A percentile compares a stretch with the other conserved stretches of the same genome.
phyloP scores from a whole-genome alignment of 2,329 filamentous ascomycete species.

The Pseudogymnoascus destructans region DNA sequence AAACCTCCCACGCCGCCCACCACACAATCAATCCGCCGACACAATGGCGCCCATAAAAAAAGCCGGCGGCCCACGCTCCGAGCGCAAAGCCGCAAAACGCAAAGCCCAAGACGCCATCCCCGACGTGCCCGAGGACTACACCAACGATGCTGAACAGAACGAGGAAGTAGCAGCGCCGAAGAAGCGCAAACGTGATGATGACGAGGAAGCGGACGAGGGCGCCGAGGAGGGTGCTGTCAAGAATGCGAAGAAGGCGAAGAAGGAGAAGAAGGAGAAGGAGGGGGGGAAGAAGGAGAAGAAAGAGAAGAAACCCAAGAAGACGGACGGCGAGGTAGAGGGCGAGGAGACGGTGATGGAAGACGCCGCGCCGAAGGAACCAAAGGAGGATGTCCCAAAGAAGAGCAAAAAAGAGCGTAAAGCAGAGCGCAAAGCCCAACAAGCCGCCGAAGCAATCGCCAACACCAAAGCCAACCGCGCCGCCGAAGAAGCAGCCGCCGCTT shows the following conservation, averaged over 20 bases:
- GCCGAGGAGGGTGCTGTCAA: conserved; percentile 14
- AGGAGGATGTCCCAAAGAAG: conserved; percentile 25
- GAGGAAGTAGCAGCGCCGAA: conserved; percentile 11
- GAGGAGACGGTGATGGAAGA: conserved; percentile 22
- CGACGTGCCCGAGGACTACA: conserved; percentile 22
- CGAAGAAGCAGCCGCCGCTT: background rate
- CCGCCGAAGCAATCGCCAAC: conserved; percentile 20
- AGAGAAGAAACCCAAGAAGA: conserved; percentile 17
- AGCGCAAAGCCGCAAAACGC: conserved; percentile 26
- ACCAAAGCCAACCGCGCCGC: background rate
- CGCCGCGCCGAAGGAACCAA: conserved; percentile 24
- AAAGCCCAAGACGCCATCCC: conserved; percentile 26
- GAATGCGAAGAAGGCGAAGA: conserved; percentile 11
- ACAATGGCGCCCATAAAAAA: conserved; percentile 5
- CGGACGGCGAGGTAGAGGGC: conserved; percentile 19
- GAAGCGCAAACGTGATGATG: background rate
- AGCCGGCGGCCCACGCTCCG: conserved; percentile 17
- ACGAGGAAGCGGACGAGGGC: conserved; percentile 18
- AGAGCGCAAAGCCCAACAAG: conserved; percentile 25
- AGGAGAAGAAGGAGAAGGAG: conserved; percentile 15
- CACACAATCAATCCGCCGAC: background rate
- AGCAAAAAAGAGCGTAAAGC: conserved; percentile 28
- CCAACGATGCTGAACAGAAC: background rate
- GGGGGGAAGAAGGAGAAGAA: conserved; percentile 11
- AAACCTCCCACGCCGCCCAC: too few species aligned